Percentiles rank a stretch among this genome's conserved stretches.
Evolutionary conservation across 2,329 filamentous ascomycete genomes (phyloP).

Genomic region (Sordariomycetes sp.): DNA sequence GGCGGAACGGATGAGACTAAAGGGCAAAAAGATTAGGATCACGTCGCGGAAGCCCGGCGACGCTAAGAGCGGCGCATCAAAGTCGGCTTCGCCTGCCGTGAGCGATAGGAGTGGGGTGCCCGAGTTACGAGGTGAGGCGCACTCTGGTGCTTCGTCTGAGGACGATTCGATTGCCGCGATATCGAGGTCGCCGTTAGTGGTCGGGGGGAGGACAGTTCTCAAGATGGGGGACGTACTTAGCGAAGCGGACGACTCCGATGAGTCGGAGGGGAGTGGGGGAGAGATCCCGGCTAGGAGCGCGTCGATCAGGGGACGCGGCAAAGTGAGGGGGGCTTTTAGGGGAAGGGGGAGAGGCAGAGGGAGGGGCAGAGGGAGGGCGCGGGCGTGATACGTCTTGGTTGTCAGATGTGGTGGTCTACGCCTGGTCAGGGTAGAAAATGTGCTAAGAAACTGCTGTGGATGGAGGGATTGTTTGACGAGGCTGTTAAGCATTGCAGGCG

Average conservation of each 20-base stretch:
- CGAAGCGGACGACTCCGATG: background rate
- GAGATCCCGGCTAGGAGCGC: background rate
- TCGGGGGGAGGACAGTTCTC: background rate
- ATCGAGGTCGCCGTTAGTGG: background rate
- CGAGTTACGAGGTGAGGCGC: background rate
- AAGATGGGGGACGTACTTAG: background rate
- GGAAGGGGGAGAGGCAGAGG: background rate
- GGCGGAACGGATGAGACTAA: slow-evolving; percentile 44
- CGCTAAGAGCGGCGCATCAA: background rate
- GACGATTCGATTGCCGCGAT: background rate
- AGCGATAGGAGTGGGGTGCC: background rate
- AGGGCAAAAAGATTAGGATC: slow-evolving; percentile 44
- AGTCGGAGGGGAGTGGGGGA: background rate
- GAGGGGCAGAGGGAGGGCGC: background rate
- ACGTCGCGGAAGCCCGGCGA: slow-evolving; percentile 17
- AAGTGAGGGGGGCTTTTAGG: background rate
- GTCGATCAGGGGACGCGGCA: background rate
- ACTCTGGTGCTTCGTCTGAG: background rate
- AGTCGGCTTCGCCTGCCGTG: background rate
- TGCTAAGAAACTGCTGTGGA: too few species aligned
- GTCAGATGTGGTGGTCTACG: too few species aligned
- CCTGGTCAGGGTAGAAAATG: too few species aligned
- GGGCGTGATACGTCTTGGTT: background rate
- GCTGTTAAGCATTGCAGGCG: too few species aligned
- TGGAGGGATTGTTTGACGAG: background rate